Evolutionary conservation across 148 eudicot species (phyloP).

Genomic region (Nepenthes mirabilis): DNA sequence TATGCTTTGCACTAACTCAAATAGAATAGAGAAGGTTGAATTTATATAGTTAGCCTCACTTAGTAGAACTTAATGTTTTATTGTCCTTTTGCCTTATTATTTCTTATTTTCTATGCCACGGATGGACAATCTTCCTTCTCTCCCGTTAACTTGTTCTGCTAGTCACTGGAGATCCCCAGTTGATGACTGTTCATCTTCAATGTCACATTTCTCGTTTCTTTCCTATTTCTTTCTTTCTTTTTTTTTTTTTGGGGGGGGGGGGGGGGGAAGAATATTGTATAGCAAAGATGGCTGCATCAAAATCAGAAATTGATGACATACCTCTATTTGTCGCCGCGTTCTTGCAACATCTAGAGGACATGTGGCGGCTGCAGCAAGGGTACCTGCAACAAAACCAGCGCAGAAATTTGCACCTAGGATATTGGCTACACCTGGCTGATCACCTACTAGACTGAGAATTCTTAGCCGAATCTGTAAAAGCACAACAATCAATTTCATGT

Average conservation of each 20-base stretch:
- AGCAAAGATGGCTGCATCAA: background rate
- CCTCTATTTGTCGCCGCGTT: constrained; percentile 92
- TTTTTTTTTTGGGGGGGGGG: background rate
- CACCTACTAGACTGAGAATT: constrained; percentile 30
- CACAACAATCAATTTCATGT: background rate
- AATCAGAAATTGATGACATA: constrained; percentile 6
- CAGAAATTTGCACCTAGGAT: constrained; percentile 75
- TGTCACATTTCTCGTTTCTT: too few relatives aligned
- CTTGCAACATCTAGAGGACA: constrained; percentile 95
- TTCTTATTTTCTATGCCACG: too few relatives aligned
- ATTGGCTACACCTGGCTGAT: constrained; percentile 29
- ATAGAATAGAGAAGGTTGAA: too few relatives aligned
- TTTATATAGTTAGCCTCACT: too few relatives aligned
- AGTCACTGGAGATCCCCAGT: too few relatives aligned
- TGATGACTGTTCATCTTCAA: too few relatives aligned
- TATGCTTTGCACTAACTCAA: too few relatives aligned
- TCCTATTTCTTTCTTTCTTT: too few relatives aligned
- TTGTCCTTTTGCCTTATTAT: too few relatives aligned
- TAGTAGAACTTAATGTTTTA: too few relatives aligned
- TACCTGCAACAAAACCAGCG: constrained; percentile 86
- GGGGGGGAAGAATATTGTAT: background rate
- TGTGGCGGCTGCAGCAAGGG: constrained; percentile 68
- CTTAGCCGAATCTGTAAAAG: constrained; percentile 51
- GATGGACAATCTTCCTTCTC: too few relatives aligned
- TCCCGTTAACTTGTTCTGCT: too few relatives aligned